Evolutionary conservation across 2,329 filamentous ascomycete species (phyloP).

Genomic region (Pyricularia pennisetigena): DNA sequence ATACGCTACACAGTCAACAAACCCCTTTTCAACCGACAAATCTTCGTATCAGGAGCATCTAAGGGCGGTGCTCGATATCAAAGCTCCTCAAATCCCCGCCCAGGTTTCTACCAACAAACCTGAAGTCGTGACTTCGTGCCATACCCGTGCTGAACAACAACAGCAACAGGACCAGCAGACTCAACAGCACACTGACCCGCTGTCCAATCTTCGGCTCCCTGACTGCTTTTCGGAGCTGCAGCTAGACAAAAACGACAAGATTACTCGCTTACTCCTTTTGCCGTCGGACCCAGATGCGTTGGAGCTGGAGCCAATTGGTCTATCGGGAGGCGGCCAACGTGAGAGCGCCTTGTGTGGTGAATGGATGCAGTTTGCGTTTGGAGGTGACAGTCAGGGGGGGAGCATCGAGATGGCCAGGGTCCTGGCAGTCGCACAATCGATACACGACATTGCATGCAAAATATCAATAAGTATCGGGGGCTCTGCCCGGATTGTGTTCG

Average conservation of each 20-base stretch:
- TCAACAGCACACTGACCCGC: neutral
- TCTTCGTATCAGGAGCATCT: no score
- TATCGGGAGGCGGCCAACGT: neutral
- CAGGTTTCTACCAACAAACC: neutral
- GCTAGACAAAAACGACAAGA: neutral
- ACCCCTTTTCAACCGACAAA: neutral
- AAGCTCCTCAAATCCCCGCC: no score
- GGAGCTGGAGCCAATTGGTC: neutral
- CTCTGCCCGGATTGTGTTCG: neutral
- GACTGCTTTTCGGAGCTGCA: neutral
- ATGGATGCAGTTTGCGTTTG: neutral
- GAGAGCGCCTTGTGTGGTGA: neutral
- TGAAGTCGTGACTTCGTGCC: no score
- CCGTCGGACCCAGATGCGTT: neutral
- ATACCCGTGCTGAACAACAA: no score
- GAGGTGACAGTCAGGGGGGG: neutral
- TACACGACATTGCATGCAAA: neutral
- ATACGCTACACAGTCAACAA: neutral
- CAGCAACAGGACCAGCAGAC: no score
- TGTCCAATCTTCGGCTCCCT: neutral
- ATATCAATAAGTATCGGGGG: neutral
- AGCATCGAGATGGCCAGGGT: neutral
- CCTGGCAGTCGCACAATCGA: neutral
- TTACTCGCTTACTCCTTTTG: neutral
- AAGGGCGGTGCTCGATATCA: no score